Evolutionary conservation across 306 rosid species (phyloP).

Genomic region (Rosa persica): DNA sequence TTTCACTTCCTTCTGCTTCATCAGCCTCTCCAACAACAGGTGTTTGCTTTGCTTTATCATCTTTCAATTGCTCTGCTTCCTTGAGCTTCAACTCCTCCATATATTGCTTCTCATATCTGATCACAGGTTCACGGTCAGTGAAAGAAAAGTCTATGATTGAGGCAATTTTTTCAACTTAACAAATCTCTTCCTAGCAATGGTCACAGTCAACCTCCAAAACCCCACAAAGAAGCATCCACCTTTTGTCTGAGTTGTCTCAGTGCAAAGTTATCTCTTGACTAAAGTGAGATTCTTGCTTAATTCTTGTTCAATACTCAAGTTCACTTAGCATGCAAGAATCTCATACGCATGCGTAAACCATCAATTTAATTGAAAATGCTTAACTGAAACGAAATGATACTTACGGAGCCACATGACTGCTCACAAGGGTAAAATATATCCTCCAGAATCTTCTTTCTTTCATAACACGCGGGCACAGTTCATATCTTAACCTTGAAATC

Average conservation of each 20-base stretch:
- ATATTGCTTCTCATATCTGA: constrained; percentile 83
- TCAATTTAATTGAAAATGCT: constrained; percentile 8
- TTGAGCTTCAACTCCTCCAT: constrained; percentile 76
- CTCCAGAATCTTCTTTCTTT: constrained; percentile 86
- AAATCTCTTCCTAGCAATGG: not conserved
- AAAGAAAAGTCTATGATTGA: constrained; percentile 8
- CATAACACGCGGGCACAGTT: constrained; percentile 83
- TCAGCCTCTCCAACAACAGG: constrained; percentile 48
- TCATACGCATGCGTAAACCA: not conserved
- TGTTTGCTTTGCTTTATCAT: constrained; percentile 44
- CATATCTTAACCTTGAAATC: constrained; percentile 94
- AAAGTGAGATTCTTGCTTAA: constrained; percentile 3
- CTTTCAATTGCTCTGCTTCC: constrained; percentile 57
- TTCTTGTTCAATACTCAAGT: not conserved
- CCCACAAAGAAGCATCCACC: not conserved
- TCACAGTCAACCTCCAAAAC: not conserved
- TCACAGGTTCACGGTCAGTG: constrained; percentile 24
- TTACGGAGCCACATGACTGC: constrained; percentile 97
- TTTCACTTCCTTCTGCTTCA: constrained; percentile 51
- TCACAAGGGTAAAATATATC: constrained; percentile 92
- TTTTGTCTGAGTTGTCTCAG: not conserved
- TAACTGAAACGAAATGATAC: constrained; percentile 37
- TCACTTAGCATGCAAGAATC: not conserved
- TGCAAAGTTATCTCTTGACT: not conserved
- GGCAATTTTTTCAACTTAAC: not conserved